These are phyloP conservation scores for Tuctoria greenei DNA, from an alignment of 176 grass and related monocot genomes.

Conservation along the genomic window DNA sequence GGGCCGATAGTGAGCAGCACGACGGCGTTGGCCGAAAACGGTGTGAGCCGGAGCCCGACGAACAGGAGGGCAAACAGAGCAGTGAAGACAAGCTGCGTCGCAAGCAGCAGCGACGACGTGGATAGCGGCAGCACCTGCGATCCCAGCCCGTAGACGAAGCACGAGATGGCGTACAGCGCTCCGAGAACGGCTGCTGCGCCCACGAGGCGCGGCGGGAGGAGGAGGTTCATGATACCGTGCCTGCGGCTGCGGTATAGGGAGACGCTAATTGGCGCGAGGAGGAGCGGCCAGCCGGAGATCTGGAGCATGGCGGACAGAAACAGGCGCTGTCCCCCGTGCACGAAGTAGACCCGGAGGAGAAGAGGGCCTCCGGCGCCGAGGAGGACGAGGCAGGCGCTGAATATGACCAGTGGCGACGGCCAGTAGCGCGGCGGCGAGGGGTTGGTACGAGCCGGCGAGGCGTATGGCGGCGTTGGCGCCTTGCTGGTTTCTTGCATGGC, in stretches of 20 bases:
- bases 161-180: slow-evolving; percentile 36
- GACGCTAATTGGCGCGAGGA: slow-evolving; percentile 45
- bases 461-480: not conserved
- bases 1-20: slow-evolving; percentile 68
- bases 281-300: slow-evolving; percentile 63
- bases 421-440: slow-evolving; percentile 15
- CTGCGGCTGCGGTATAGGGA: slow-evolving; percentile 24
- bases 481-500: slow-evolving; percentile 34
- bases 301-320: slow-evolving; percentile 61
- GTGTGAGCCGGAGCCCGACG: slow-evolving; percentile 56
- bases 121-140: slow-evolving; percentile 65
- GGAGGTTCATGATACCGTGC: slow-evolving; percentile 10
- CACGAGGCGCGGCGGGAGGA: slow-evolving; percentile 42
- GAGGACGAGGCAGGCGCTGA: slow-evolving; percentile 54
- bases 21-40: slow-evolving; percentile 72
- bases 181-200: slow-evolving; percentile 41
- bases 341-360: slow-evolving; percentile 75
- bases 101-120: slow-evolving; percentile 70
- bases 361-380: slow-evolving; percentile 54
- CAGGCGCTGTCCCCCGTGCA: slow-evolving; percentile 51
- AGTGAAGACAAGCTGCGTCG: slow-evolving; percentile 80
- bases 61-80: slow-evolving; percentile 67
- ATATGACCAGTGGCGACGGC: slow-evolving; percentile 37
- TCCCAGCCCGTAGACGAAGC: slow-evolving; percentile 56
- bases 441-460: not conserved